Evolutionary conservation across 805 yeast genomes (phyloP).

Genomic region (Myxozyma kluyveri): DNA sequence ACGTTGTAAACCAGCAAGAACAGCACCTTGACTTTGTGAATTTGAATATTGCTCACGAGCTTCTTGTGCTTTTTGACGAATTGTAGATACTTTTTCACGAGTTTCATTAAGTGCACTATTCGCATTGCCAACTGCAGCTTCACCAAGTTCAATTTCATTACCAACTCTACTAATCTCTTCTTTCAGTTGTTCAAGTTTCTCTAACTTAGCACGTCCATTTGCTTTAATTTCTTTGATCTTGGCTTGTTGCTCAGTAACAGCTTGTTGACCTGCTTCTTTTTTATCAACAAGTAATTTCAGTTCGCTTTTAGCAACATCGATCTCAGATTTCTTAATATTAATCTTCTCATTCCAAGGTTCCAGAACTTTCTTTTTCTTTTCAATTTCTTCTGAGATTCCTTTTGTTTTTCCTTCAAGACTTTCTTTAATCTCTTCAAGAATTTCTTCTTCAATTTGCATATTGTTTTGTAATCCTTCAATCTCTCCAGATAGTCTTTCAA

Average conservation of each 20-base stretch:
- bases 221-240: slow-evolving; percentile 48
- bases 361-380: slow-evolving; percentile 56
- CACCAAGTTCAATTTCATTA: slow-evolving; percentile 59
- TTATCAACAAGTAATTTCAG: slow-evolving; percentile 57
- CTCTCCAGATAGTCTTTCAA: slow-evolving; percentile 46
- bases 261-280: slow-evolving; percentile 44
- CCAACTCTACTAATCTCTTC: slow-evolving; percentile 49
- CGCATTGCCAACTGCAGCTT: slow-evolving; percentile 53
- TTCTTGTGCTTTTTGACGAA: slow-evolving; percentile 64
- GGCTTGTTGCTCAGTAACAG: slow-evolving; percentile 46
- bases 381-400: slow-evolving; percentile 63
- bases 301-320: slow-evolving; percentile 62
- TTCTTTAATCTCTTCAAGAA: slow-evolving; percentile 61
- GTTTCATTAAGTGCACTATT: slow-evolving; percentile 49
- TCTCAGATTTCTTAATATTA: slow-evolving; percentile 59
- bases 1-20: slow-evolving; percentile 63
- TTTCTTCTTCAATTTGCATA: slow-evolving; percentile 52
- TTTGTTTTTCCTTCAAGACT: slow-evolving; percentile 73
- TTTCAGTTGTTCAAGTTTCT: slow-evolving; percentile 46
- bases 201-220: slow-evolving; percentile 47
- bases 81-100: slow-evolving; percentile 51
- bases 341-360: slow-evolving; percentile 82
- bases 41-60: slow-evolving; percentile 59
- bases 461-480: slow-evolving; percentile 46
- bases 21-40: slow-evolving; percentile 67